Base-by-base conservation (phyloP, 805 yeast genomes). In the Metschnikowia lachancei region DNA sequence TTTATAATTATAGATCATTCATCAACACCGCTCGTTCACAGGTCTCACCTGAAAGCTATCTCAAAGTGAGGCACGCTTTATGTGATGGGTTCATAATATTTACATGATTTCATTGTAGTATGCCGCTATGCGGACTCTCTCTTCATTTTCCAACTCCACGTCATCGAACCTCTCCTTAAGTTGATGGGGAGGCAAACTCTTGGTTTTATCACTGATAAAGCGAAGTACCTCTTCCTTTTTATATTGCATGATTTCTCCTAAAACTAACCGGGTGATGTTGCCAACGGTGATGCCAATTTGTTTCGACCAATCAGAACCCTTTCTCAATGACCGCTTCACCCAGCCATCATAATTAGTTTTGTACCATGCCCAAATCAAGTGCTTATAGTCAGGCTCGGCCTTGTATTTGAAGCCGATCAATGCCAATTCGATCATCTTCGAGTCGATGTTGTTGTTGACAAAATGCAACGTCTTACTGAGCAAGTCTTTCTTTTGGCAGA, bases 311-410 rank as follows among this genome's bases (percentile, higher is more conserved):
- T 72, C 70, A 3, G 77, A 69, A 1, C 78, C 78, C 34, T 65
- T 66, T 48, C 77, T 67, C 24, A 72, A 57, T 10, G 82, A 66
- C 46, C 71, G 76, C n/a, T 63, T 56, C 12, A 69, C 70, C 81
- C 87, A 82, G 28, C 63, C 62, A 39, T 76, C 77, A 57, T 72
- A 81, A 54, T 82, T 71, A 43, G 74, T 57, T 36, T 55, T 64
- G 61, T 74, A 82, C 88, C 89, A 84, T 3, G 70, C 63, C 80
- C 82, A 82, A 9, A 81, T 53, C 36, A 60, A 52, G 7, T 65
- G 57, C 50, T 65, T 66, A 54, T 58, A 49, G 41, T 61, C 39
- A 53, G 49, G 41, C 51, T 61, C 45, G 56, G 59, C 40, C 62
- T 73, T 59, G 66, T 70, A 58, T 65, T 70, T 52, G 75, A 63